Evolutionary conservation across 805 yeast species (phyloP), one percentile per base, ranked within the genome.

Genomic region (Peterozyma toletana): DNA sequence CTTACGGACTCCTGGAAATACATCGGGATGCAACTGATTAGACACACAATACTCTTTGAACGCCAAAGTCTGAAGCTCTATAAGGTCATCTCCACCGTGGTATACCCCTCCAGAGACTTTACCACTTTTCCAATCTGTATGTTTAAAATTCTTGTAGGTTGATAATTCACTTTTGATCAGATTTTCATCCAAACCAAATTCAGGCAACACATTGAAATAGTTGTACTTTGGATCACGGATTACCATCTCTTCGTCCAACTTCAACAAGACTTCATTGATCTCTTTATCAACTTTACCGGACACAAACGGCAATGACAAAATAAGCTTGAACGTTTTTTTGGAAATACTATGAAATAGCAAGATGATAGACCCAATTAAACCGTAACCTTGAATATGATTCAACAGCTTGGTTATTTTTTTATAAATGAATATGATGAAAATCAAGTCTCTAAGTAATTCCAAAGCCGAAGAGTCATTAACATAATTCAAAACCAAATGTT

Each of bases 1-100:
- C 61, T 91, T 89, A 37, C 99, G 78, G 7, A 91, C 86, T 5
- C 95, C 98, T 0, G 98, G 99, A 58, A 91, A 91, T 3, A 89
- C 93, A 63, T 91, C 98, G 0, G 99, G 99, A 60, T 91, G 99
- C 41, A 91, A 69, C 64, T 93, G 99, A 64, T 93, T 91, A 2
- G 97, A 88, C 18, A 90, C 89, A 5, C 93, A 78, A 60, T 77
- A 90, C 55, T 75, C 74, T 42, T 78, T 75, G 60, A 78, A 90
- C 0, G 96, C 93, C 44, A 73, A 63, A 9, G 93, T 66, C 63
- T 93, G 98, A 33, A 93, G 67, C 34, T 73, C 66, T 34, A 85
- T 70, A 43, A 91, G 63, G 30, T 85, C 86, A n/a, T 72, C 67
- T 11, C 97, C 97, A 30, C 98, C 97, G 55, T 93, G 98, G 56